Base-by-base conservation (phyloP, 2,329 filamentous ascomycete genomes). In the Talaromyces islandicus region DNA sequence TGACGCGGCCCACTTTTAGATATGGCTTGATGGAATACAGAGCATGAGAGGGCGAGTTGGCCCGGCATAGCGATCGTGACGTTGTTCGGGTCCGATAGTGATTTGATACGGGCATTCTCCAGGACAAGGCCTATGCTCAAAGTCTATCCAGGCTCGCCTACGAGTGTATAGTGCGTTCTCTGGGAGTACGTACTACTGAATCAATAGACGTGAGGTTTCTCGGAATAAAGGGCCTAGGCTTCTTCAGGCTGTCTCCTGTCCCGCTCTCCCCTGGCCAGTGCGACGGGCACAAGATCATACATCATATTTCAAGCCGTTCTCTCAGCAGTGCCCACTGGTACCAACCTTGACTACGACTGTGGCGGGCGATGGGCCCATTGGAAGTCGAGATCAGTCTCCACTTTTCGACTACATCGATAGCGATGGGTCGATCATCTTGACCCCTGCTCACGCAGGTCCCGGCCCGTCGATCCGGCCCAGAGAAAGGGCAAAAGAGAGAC, bases 401-500 rank as follows among this genome's bases (percentile, higher is more conserved):
- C 57, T 61, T 48, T 58, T 61, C 19, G 38, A 60, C 62, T 60
- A 61, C 58, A 57, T 60, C 61, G 64, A 58, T 62, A 59, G 56
- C 52, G 32, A 61, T 56, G 56, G 55, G 65, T 35, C 62, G 66
- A 68, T 69, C 66, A 65, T 54, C 55, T 55, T 62, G 60, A 62
- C 62, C 62, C 63, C 60, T 65, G 63, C 54, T 56, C 54, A 63
- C 61, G 61, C 61, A 63, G 61, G 61, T 63, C 61, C 61, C 59
- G 57, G 46, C 9, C 25, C 24, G 59, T 56, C 59, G 61, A 63
- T 63, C 59, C 59, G 58, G 59, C 25, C 56, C 58, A 54, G 27
- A 54, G 35, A 24, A 41, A 46, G 51, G 54, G 25, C 25, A 43
- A 46, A 29, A 43, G 25, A 14, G 43, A 58, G 35, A 35, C 32